Conservation (phyloP, 2,329 filamentous ascomycete species). For the Colletotrichum gloeosporioides region DNA sequence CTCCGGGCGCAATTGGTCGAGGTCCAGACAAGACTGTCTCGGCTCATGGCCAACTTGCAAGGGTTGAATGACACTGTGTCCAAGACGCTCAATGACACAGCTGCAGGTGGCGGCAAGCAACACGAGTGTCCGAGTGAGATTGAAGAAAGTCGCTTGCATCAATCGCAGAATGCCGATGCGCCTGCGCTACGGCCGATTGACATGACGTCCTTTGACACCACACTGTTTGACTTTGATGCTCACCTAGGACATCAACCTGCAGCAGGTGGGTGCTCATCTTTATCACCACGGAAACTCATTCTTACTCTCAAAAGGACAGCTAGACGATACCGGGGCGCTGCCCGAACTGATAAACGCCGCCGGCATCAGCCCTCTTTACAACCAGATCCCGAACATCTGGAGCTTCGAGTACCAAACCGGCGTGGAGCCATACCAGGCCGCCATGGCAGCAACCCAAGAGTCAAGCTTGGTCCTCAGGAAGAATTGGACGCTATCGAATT, state of each 20-base stretch:
- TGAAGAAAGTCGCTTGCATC: neutral
- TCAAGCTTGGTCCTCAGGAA: conserved; percentile 27
- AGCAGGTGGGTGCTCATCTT: neutral
- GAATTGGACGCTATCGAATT: conserved; percentile 31
- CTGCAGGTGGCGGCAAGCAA: neutral
- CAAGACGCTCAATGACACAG: conserved; percentile 27
- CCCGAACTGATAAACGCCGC: conserved; percentile 6
- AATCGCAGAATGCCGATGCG: fast-evolving
- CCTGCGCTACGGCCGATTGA: neutral
- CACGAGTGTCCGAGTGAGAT: neutral
- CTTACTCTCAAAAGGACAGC: neutral
- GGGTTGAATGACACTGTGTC: conserved; percentile 27
- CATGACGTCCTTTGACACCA: neutral
- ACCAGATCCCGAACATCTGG: conserved; percentile 35
- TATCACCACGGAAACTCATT: fast-evolving
- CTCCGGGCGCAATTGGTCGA: conserved; percentile 32
- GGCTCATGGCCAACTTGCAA: conserved; percentile 29
- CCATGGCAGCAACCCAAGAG: conserved; percentile 26
- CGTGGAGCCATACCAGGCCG: conserved; percentile 28
- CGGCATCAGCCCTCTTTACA: conserved; percentile 21
- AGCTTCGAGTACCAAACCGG: conserved; percentile 35
- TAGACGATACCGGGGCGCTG: neutral
- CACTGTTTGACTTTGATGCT: neutral
- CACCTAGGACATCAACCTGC: neutral
- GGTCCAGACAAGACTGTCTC: conserved; percentile 30